These are phyloP conservation scores for Rutstroemia sp. DNA, from an alignment of 2,329 filamentous ascomycete genomes.

Conservation along the genomic window DNA sequence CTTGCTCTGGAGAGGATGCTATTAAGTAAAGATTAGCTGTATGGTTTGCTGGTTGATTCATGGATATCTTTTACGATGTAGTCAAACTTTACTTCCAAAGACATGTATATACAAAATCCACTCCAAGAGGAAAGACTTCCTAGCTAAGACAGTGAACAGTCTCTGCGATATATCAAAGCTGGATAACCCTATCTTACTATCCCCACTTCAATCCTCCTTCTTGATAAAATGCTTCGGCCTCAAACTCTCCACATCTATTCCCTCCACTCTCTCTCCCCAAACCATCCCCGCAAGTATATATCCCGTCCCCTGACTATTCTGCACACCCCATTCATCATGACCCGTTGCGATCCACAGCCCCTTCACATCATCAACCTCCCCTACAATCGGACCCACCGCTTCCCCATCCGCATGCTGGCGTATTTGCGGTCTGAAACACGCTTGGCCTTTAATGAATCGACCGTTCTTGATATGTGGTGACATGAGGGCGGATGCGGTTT, in stretches of 20 bases:
- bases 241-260: not conserved
- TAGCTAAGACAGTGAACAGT: too few relatives aligned
- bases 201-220: not conserved
- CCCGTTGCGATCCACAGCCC: not conserved
- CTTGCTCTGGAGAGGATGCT: too few relatives aligned
- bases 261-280: not conserved
- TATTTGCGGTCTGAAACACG: constrained; percentile 1
- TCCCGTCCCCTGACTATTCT: not conserved
- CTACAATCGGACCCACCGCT: not conserved
- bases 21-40: too few relatives aligned
- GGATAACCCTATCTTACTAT: too few relatives aligned
- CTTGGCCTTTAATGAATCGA: not conserved
- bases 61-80: too few relatives aligned
- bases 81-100: too few relatives aligned
- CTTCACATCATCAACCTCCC: not conserved
- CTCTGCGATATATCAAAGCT: too few relatives aligned
- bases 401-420: constrained; percentile 1
- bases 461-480: not conserved
- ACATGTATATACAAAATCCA: too few relatives aligned
- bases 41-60: too few relatives aligned
- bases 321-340: not conserved
- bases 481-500: not conserved
- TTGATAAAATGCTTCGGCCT: not conserved
- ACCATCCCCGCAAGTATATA: constrained; percentile 1
- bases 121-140: too few relatives aligned